These are phyloP conservation scores for Acer saccharum DNA, from an alignment of 345 rosid species.

Conservation along the genomic window DNA sequence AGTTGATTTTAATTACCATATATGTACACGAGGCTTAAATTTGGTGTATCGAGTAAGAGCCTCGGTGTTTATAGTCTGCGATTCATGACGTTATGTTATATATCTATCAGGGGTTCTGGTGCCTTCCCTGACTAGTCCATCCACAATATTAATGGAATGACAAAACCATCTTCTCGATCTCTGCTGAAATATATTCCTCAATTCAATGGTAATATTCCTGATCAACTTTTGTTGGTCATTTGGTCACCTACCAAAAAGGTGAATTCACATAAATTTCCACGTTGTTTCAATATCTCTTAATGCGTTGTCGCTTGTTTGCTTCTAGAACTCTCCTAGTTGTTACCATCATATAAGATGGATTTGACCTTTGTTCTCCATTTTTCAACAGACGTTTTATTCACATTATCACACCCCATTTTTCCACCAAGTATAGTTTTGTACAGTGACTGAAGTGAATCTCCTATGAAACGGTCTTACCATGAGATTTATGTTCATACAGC, in stretches of 20 bases:
- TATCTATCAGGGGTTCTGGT: not conserved
- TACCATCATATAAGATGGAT: not conserved
- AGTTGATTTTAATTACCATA: too few relatives aligned
- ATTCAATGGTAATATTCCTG: not conserved
- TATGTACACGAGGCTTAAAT: too few relatives aligned
- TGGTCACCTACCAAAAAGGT: constrained; percentile 30
- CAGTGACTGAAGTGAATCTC: not conserved
- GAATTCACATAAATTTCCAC: constrained; percentile 8
- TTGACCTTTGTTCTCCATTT: constrained; percentile 15
- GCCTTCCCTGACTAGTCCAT: constrained; percentile 3
- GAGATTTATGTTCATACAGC: too few relatives aligned
- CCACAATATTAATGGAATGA: not conserved
- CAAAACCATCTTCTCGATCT: not conserved
- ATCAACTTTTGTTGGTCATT: constrained; percentile 20
- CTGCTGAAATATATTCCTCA: not conserved
- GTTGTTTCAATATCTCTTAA: not conserved
- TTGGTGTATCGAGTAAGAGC: too few relatives aligned
- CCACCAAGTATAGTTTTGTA: not conserved
- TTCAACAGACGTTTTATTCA: constrained; percentile 1
- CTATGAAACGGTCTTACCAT: too few relatives aligned
- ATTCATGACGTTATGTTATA: too few relatives aligned
- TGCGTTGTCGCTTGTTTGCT: not conserved
- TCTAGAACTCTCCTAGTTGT: constrained; percentile 20
- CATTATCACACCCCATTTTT: not conserved
- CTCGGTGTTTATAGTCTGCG: not conserved